Conservation (phyloP, 306 rosid genomes). For the Cicer cuneatum region DNA sequence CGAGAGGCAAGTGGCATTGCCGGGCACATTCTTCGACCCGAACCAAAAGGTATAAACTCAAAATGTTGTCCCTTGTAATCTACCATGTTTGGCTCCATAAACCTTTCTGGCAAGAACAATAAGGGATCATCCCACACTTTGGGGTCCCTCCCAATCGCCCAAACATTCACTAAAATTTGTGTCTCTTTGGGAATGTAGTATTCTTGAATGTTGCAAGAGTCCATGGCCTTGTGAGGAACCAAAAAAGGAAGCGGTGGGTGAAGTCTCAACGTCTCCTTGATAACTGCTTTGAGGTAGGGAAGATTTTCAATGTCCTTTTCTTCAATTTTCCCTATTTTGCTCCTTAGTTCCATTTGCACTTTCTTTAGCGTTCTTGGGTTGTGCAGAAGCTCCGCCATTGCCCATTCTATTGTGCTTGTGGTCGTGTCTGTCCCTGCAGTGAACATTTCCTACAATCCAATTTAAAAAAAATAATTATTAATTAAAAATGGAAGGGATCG, state of each 20-base stretch:
- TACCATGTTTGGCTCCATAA: slow-evolving; percentile 48
- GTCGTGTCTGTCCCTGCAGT: slow-evolving; percentile 92
- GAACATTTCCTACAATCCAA: slow-evolving; percentile 76
- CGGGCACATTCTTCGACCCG: slow-evolving; percentile 88
- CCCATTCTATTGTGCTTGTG: slow-evolving; percentile 89
- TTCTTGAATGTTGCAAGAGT: slow-evolving; percentile 59
- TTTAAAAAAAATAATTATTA: no score
- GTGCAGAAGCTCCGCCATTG: slow-evolving; percentile 81
- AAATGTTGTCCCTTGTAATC: slow-evolving; percentile 81
- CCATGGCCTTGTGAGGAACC: slow-evolving; percentile 91
- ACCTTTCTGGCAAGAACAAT: slow-evolving; percentile 79
- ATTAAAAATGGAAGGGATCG: no score
- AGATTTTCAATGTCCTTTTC: slow-evolving; percentile 72
- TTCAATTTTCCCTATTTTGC: slow-evolving; percentile 57
- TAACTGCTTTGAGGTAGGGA: slow-evolving; percentile 75
- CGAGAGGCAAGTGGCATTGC: slow-evolving; percentile 81
- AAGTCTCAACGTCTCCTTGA: slow-evolving; percentile 85
- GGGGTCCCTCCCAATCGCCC: slow-evolving; percentile 95
- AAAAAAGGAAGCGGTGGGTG: slow-evolving; percentile 96
- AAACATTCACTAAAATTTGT: slow-evolving; percentile 77
- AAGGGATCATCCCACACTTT: slow-evolving; percentile 71
- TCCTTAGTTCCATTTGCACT: slow-evolving; percentile 69
- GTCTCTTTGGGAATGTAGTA: slow-evolving; percentile 73
- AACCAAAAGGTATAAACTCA: slow-evolving; percentile 84
- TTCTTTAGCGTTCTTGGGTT: slow-evolving; percentile 66